Evolutionary conservation across 768 basidiomycete species (phyloP), one percentile per base, ranked within the genome.

Genomic region (Aureoboletus auriporus): DNA sequence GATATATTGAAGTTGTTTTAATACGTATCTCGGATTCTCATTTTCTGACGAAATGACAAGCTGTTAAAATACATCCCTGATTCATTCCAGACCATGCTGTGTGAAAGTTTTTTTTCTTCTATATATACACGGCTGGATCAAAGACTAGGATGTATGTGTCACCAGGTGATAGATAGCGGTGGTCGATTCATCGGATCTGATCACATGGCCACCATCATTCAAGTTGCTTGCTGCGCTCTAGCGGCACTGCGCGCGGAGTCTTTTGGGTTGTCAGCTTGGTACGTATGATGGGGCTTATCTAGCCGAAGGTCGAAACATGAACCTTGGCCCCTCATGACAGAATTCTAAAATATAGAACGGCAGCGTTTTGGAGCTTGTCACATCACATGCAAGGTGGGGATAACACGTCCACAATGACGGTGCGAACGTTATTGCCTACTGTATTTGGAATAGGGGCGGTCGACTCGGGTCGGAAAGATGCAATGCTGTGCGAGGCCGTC

Each of bases 1-100:
- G 95, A 98, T 63, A 69, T 94, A 45, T 67, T 97, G 63, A 88
- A 71, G 59, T 54, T 77, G 27, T 64, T 69, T 4, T 73, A 39
- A 51, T 27, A 42, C 31, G 12, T 20, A 23, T 23, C 26, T 33
- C 20, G 40, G 31, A 35, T 47, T 42, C 36, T 12, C 39, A 35
- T 47, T 42, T 31, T 12, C 39, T 17, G 4, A 27, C 29, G 26
- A 30, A 42, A 47, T 28, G 28, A 39, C 35, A 28, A 33, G 46
- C 16, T 58, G 53, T 58, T 23, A 23, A 37, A 23, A 31, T 26
- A 11, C 14, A 34, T 34, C 34, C 33, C 26, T 36, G 39, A 31
- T 23, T 23, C 20, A 23, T 23, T 23, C 20, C 20, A 23, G 20
- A 4, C 4, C 20, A 23, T 23, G 20, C 20, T 23, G 20, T 23